Percentiles rank a stretch among this genome's conserved stretches.
These are phyloP conservation scores for Aureobasidium sp. DNA, from an alignment of 2,329 filamentous ascomycete species.

Conservation along the genomic window DNA sequence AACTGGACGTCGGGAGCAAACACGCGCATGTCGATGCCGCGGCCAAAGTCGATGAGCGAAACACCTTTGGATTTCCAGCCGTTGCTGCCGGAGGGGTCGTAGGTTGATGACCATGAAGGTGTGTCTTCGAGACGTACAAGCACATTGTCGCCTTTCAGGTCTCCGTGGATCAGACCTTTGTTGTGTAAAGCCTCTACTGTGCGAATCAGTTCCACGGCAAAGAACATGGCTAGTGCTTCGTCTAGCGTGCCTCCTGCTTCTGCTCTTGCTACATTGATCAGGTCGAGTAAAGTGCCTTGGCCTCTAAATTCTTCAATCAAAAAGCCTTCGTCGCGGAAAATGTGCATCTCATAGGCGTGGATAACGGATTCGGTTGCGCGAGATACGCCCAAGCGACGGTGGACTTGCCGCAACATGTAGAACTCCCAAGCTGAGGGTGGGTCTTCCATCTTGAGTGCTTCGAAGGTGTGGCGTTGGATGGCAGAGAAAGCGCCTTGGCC, in stretches of 20 bases:
- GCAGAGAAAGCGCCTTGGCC: constrained; percentile 53
- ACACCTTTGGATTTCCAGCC: constrained; percentile 79
- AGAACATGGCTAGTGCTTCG: constrained; percentile 89
- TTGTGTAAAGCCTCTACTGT: constrained; percentile 81
- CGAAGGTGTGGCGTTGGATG: constrained; percentile 49
- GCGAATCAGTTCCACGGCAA: constrained; percentile 81
- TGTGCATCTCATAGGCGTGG: constrained; percentile 78
- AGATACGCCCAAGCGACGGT: constrained; percentile 60
- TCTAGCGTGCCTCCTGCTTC: constrained; percentile 59
- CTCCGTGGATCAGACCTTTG: constrained; percentile 76
- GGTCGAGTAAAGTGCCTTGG: constrained; percentile 88
- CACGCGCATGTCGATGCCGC: constrained; percentile 84
- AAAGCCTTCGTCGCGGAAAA: constrained; percentile 85
- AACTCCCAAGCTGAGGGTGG: constrained; percentile 92
- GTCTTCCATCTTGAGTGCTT: constrained; percentile 91
- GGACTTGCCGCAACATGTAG: constrained; percentile 81
- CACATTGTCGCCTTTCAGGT: constrained; percentile 93
- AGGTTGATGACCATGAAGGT: constrained; percentile 49
- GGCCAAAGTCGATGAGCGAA: constrained; percentile 86
- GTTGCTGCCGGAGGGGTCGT: constrained; percentile 61
- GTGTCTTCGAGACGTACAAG: constrained; percentile 67
- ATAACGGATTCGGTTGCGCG: constrained; percentile 72
- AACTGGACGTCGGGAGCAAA: constrained; percentile 75
- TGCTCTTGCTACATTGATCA: constrained; percentile 76
- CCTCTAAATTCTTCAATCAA: constrained; percentile 79